Conservation (phyloP, 345 rosid species). For the Angophora floribunda region DNA sequence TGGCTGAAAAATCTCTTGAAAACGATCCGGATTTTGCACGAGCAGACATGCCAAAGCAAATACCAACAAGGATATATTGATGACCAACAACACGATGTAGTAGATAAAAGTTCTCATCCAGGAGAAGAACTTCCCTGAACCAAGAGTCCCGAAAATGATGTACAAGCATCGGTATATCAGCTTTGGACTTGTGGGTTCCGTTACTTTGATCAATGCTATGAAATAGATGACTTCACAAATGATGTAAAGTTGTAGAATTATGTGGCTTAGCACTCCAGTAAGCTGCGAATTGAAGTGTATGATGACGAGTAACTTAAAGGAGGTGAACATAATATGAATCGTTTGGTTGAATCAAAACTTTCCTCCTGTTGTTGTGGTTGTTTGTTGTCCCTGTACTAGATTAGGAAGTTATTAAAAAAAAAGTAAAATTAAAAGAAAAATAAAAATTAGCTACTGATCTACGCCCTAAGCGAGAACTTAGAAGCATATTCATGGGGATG, state of each 20-base stretch:
- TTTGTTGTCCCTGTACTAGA: too few relatives aligned
- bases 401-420: not conserved
- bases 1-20: too few relatives aligned
- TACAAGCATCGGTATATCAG: too few relatives aligned
- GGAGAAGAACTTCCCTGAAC: too few relatives aligned
- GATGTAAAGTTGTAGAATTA: fast-evolving
- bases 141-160: fast-evolving
- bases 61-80: fast-evolving
- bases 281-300: not conserved
- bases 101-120: too few relatives aligned
- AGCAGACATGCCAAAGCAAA: too few relatives aligned
- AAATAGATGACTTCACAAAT: not conserved
- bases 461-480: fast-evolving
- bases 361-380: not conserved
- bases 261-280: fast-evolving
- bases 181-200: too few relatives aligned
- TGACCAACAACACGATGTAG: too few relatives aligned
- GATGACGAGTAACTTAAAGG: fast-evolving
- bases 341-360: not conserved
- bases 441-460: not conserved
- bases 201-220: not conserved
- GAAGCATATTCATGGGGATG: not conserved
- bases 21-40: fast-evolving
- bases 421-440: not conserved
- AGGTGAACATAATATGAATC: not conserved